Evolutionary conservation across 192 early-diverging fungal species (phyloP), one percentile per base, ranked within the genome.

Genomic region (Umbelopsis sp.): DNA sequence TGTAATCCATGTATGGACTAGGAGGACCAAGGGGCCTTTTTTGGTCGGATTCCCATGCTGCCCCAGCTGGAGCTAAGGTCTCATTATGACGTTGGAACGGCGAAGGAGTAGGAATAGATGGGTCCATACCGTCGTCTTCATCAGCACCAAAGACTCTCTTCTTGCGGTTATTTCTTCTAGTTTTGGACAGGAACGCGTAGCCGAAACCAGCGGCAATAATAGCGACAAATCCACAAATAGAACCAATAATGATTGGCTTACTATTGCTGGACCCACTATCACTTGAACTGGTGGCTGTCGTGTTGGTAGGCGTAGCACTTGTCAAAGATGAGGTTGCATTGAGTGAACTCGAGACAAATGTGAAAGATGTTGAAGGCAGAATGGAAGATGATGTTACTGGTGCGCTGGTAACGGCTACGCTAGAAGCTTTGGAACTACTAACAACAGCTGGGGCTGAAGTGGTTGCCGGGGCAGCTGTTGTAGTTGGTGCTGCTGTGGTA

Each of bases 111-210:
- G 49, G 51, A 11, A 56, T 52, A 8, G 70, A 32, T 62, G 56
- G 56, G 56, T 62, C 56, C 56, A 62, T 62, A 43, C 29, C 24
- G 11, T 45, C 32, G 22, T 56, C 70, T 38, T 71, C 53, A 54
- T 65, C 50, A 50, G 68, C 73, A 31, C 49, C 65, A 71, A 70
- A 80, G 11, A 76, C 32, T 36, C 69, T 47, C 22, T 72, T 73
- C 34, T 70, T 66, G 34, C 68, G 68, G 38, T 76, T 76, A 44
- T 74, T 71, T 52, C 74, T 51, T 45, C 79, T 68, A 14, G 75
- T 70, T 59, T 80, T 80, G 31, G 75, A 76, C 10, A 80, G 70
- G 66, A 80, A 80, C 25, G 79, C 79, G 49, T 80, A 80, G 22
- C 71, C 74, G 66, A 80, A 76, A 36, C 79, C 79, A 65, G 72